Evolutionary conservation across 768 basidiomycete species (phyloP).

Genomic region (Auriculariales sp.): DNA sequence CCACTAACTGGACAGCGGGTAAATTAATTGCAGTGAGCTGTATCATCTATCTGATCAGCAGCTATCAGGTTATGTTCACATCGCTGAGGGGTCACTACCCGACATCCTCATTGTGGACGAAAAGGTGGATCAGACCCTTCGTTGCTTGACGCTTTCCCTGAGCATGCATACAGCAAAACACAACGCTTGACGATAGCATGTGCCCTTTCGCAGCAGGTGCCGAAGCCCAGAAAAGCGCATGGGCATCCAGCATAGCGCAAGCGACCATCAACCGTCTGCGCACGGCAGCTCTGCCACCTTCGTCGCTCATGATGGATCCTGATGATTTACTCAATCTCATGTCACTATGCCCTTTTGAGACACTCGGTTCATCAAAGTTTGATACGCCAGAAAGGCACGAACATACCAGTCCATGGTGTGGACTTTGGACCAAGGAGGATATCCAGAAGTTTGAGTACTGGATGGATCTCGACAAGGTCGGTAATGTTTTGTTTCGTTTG

Average conservation of each 20-base stretch:
- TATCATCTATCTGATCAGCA: too few species aligned
- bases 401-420: conserved; percentile 51
- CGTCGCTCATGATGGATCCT: conserved; percentile 39
- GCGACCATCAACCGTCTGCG: conserved; percentile 48
- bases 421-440: conserved; percentile 46
- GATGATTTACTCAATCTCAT: conserved; percentile 46
- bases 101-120: too few species aligned
- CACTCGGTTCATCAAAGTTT: conserved; percentile 21
- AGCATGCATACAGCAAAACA: conserved; percentile 30
- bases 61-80: too few species aligned
- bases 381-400: too few species aligned
- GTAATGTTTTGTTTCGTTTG: too few species aligned
- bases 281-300: conserved; percentile 29
- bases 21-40: too few species aligned
- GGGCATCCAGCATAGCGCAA: conserved; percentile 41
- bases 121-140: too few species aligned
- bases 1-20: conserved; percentile 59
- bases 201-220: conserved; percentile 52
- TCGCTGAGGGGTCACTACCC: too few species aligned
- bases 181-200: conserved; percentile 52
- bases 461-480: conserved; percentile 62
- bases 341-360: conserved; percentile 70
- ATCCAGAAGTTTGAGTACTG: conserved; percentile 56
- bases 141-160: too few species aligned
- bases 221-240: too few species aligned